Base-by-base conservation (phyloP, 2,329 filamentous ascomycete species). In the Didymella pomorum region DNA sequence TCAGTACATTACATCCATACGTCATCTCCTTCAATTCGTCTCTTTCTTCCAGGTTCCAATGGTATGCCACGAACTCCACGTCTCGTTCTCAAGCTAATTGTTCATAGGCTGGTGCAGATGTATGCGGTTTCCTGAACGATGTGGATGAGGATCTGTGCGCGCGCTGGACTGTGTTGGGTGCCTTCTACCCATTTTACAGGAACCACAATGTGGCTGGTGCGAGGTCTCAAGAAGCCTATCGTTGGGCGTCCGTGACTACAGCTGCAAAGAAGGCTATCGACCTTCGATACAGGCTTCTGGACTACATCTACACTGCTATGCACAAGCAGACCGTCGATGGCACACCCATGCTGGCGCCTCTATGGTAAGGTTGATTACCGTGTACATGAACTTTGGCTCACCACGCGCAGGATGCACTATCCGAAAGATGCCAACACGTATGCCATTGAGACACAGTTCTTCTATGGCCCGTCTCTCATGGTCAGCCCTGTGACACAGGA, bases 251-350 rank as follows among this genome's bases (percentile, higher is more conserved):
- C 2, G 89, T 91, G 1, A 82, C 89, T 0, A 79, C 83, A 20
- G 87, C 88, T 1, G 89, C 90, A 1, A 83, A 82, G 51, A 88
- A 85, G 59, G 88, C 87, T 14, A 91, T 93, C 66, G 84, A 85
- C 35, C 87, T 89, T 53, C 84, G 91, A 12, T 93, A 93, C 78
- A 81, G 85, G n/a, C 80, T 93, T n/a, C 81, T 93, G 6, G 90
- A 92, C 69, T 93, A 93, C 77, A 82, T 92, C 57, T 93, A 93
- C 79, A 92, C 90, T 1, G 86, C 87, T 1, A 81, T 92, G 72
- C 80, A 87, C 68, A 75, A 78, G 56, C 84, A 90, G 74, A 84
- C 81, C 35, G 66, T 81, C 26, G 83, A 85, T 49, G 91, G 90
- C 18, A 84, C 83, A 4, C 89, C 90, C 0, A 79, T 87, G 63